These are phyloP conservation scores for Patellaria atrata DNA, from an alignment of 495 filamentous ascomycete species.

Conservation along the genomic window DNA sequence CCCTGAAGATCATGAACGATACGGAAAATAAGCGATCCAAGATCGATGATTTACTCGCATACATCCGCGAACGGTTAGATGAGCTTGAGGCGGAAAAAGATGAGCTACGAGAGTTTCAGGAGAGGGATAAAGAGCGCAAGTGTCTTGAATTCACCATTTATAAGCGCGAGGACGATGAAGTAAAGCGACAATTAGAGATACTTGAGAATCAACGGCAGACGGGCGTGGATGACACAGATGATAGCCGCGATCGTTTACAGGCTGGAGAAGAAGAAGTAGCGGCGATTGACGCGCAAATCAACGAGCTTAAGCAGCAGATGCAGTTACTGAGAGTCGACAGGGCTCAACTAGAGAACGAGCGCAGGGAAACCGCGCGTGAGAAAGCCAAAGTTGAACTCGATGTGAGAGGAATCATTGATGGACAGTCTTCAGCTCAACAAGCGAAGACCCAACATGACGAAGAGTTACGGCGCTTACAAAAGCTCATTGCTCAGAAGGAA, in stretches of 20 bases:
- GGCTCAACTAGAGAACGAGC: slow-evolving; percentile 76
- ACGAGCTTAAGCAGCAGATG: slow-evolving; percentile 62
- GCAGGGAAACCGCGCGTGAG: slow-evolving; percentile 57
- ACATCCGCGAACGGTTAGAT: slow-evolving; percentile 74
- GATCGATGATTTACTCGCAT: slow-evolving; percentile 82
- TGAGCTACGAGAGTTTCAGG: slow-evolving; percentile 79
- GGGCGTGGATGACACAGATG: slow-evolving; percentile 69
- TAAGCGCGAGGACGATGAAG: slow-evolving; percentile 69
- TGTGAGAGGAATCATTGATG: slow-evolving; percentile 64
- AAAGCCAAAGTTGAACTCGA: slow-evolving; percentile 77
- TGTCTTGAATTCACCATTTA: slow-evolving; percentile 93
- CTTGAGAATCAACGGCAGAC: slow-evolving; percentile 70
- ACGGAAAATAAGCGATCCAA: slow-evolving; percentile 87
- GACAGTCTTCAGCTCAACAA: slow-evolving; percentile 63
- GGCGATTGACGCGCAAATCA: slow-evolving; percentile 61
- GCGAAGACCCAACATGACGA: slow-evolving; percentile 51
- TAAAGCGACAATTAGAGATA: slow-evolving; percentile 60
- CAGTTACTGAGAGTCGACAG: slow-evolving; percentile 82
- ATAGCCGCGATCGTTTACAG: slow-evolving; percentile 61
- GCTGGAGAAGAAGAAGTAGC: slow-evolving; percentile 70
- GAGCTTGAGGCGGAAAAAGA: slow-evolving; percentile 97
- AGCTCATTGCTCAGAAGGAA: slow-evolving; percentile 63
- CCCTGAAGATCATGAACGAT: slow-evolving; percentile 90
- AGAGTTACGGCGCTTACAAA: slow-evolving; percentile 58
- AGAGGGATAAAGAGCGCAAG: slow-evolving; percentile 83